These are phyloP conservation scores for Penicillium freii DNA, from an alignment of 2,329 filamentous ascomycete species.

Conservation along the genomic window DNA sequence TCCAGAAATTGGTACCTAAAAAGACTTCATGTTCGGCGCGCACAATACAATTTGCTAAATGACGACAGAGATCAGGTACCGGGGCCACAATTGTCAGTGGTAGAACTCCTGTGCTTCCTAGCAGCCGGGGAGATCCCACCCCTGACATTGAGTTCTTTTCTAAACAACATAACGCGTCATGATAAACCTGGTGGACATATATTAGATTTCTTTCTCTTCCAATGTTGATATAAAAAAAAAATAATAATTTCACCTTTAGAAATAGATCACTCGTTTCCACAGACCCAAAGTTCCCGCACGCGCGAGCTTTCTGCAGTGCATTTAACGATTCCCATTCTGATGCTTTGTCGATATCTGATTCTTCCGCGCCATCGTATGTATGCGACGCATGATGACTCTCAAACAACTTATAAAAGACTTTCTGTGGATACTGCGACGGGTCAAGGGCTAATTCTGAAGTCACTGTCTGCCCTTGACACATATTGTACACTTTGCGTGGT, in stretches of 20 bases:
- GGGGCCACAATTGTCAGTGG: constrained; percentile 69
- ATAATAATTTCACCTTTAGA: constrained; percentile 52
- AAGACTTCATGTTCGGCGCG: constrained; percentile 70
- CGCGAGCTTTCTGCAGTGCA: constrained; percentile 53
- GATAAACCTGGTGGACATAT: constrained; percentile 53
- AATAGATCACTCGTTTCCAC: constrained; percentile 66
- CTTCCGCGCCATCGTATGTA: constrained; percentile 16
- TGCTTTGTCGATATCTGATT: constrained; percentile 24
- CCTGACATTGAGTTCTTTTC: constrained; percentile 44
- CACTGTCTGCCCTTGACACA: constrained; percentile 58
- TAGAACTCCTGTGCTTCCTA: constrained; percentile 61
- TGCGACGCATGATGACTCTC: constrained; percentile 28
- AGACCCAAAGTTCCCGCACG: constrained; percentile 67
- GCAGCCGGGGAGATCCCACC: constrained; percentile 58
- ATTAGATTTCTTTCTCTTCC: background rate
- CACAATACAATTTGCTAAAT: constrained; percentile 74
- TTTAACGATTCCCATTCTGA: constrained; percentile 30
- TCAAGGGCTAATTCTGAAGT: constrained; percentile 57
- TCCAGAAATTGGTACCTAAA: constrained; percentile 74
- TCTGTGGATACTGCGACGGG: constrained; percentile 52
- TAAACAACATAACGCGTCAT: constrained; percentile 56
- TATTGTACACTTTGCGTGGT: constrained; percentile 48
- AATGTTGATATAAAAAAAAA: background rate
- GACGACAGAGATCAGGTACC: constrained; percentile 68
- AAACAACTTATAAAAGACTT: constrained; percentile 59